Base-by-base conservation (phyloP, 2,329 filamentous ascomycete genomes). In the Ustulina deusta region DNA sequence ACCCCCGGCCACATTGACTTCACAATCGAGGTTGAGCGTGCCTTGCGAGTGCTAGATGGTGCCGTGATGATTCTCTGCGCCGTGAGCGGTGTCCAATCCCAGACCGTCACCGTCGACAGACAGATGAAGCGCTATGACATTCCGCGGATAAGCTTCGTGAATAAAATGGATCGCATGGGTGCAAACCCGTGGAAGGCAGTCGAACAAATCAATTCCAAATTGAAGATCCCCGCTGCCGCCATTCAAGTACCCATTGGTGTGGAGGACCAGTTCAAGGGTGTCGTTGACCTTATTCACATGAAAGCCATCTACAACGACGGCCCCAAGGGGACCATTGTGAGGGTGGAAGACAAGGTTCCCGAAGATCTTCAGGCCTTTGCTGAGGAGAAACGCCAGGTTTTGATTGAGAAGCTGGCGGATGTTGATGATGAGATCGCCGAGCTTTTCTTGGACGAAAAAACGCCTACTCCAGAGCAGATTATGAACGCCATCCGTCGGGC, bases 141-240 rank as follows among this genome's bases (percentile, higher is more conserved):
- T 70, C 96, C 96, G 69, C 89, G 96, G 75, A 90, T 99, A 79
- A 97, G 93, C 62, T 99, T 99, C 78, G 90, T 99, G 79, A 99
- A 99, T 85, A 99, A 99, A 87, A 98, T 99, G 95, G 96, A 99
- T 78, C 91, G 96, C 72, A 97, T 97, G 92, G 96, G 96, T 68
- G 93, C 96, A 72, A 98, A 99, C 79, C 96, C 96, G 9, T 99
- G 94, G 89, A 97, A 97, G 83, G 94, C 94, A 9, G 90, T 99
- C 65, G 95, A 99, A 46, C 94, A 97, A 83, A 98, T 99, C 85
- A 97, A 97, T 83, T 88, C 90, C 76, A 99, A 99, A 83, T 88
- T 99, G 70, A 94, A 94, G 83, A 91, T 98, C 61, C 90, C 93
- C 36, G 96, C 96, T 38, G 96, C 96, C 13, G 96, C 96, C 20